phyloP scores from a whole-genome alignment of 345 rosid genomes.

The Sapria himalayana region DNA sequence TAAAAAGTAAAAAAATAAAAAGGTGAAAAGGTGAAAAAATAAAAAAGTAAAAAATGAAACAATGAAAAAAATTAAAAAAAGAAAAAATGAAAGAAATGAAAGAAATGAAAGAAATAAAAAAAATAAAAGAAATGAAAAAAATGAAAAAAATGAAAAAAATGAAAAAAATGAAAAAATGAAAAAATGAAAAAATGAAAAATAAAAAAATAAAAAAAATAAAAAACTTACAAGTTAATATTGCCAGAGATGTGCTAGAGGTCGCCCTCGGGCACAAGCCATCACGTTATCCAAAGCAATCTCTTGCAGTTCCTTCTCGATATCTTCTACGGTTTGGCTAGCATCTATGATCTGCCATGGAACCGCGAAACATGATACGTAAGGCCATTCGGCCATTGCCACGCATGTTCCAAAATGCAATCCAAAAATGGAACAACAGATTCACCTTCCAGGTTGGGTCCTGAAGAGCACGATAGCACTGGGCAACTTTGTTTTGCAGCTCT shows the following conservation, averaged over 20 bases:
- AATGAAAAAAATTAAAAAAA: no score
- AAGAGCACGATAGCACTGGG: conserved; percentile 30
- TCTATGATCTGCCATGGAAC: conserved; percentile 28
- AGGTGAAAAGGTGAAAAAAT: no score
- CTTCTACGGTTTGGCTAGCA: conserved; percentile 37
- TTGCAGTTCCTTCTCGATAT: conserved; percentile 41
- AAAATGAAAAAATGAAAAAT: no score
- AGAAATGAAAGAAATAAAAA: no score
- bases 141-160: no score
- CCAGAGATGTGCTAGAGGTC: conserved; percentile 36
- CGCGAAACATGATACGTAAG: background rate
- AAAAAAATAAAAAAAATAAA: no score
- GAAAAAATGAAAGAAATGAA: no score
- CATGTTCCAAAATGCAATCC: background rate
- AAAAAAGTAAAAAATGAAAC: no score
- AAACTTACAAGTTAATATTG: conserved; percentile 11
- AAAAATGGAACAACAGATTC: conserved; percentile 3
- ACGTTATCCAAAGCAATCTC: conserved; percentile 20
- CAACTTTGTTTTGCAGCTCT: conserved; percentile 70
- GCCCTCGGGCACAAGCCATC: conserved; percentile 29
- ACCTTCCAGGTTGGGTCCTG: conserved; percentile 82
- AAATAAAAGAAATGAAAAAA: no score
- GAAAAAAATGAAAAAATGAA: no score
- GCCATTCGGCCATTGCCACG: background rate
- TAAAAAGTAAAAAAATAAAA: no score